phyloP scores from a whole-genome alignment of 1,284 basidiomycete species.

The Ganoderma leucocontextum region DNA sequence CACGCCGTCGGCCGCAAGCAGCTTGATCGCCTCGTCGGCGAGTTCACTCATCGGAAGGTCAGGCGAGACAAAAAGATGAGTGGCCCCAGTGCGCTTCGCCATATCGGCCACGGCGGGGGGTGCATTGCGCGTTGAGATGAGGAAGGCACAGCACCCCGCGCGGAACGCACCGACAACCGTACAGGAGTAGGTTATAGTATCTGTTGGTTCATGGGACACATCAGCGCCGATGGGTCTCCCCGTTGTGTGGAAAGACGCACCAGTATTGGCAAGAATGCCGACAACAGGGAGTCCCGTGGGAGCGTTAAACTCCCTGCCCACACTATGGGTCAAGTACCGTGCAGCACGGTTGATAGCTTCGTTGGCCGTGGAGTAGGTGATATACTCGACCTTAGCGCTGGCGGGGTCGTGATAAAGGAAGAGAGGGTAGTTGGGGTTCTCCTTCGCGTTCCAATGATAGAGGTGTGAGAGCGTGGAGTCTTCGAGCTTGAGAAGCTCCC shows the following conservation, averaged over 20 bases:
- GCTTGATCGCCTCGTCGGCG: conserved; percentile 14
- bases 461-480: conserved; percentile 16
- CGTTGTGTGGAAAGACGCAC: neutral
- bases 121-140: conserved; percentile 51
- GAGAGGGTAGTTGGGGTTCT: conserved; percentile 30
- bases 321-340: conserved; percentile 22
- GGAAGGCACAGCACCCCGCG: conserved; percentile 44
- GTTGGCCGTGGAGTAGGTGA: conserved; percentile 25
- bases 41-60: conserved; percentile 31
- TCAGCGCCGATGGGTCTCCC: neutral
- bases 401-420: conserved; percentile 29
- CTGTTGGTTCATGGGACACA: conserved; percentile 24
- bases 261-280: conserved; percentile 26
- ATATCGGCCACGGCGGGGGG: conserved; percentile 46
- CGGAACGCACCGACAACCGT: conserved; percentile 40
- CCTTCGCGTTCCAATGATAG: conserved; percentile 26
- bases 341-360: conserved; percentile 29
- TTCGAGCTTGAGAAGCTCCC: conserved; percentile 10
- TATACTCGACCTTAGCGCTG: conserved; percentile 13
- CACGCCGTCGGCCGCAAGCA: conserved; percentile 9
- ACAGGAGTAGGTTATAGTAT: conserved; percentile 45
- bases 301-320: conserved; percentile 6
- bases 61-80: conserved; percentile 40
- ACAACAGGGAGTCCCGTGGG: conserved; percentile 26
- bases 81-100: conserved; percentile 39